These are phyloP conservation scores for Galerina marginata DNA, from an alignment of 768 basidiomycete species.

Conservation along the genomic window DNA sequence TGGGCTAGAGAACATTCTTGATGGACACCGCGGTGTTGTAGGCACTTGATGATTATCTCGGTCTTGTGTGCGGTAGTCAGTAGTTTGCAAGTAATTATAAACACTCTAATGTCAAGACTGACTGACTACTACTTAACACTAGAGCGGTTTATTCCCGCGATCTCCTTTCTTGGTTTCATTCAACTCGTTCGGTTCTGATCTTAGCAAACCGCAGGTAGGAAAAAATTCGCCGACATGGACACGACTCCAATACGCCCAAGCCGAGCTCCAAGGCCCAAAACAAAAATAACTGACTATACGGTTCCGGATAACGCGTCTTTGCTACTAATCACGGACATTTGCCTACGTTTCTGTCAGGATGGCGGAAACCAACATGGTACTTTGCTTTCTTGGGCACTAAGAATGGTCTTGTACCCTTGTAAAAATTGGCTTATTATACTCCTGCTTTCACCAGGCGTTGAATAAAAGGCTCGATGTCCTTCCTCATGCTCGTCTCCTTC, in stretches of 20 bases:
- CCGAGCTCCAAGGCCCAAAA: too few relatives aligned
- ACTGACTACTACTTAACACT: not conserved
- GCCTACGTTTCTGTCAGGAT: too few relatives aligned
- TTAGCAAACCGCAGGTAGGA: not conserved
- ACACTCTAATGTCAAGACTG: constrained; percentile 2
- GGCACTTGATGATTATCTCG: not conserved
- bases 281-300: too few relatives aligned
- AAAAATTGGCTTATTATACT: too few relatives aligned
- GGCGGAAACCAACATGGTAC: too few relatives aligned
- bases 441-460: too few relatives aligned
- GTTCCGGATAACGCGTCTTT: too few relatives aligned
- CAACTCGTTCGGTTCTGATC: not conserved
- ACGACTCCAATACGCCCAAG: not conserved
- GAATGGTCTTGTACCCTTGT: too few relatives aligned
- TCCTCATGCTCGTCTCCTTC: not conserved
- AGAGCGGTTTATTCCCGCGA: constrained; percentile 4
- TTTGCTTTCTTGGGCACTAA: too few relatives aligned
- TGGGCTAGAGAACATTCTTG: constrained; percentile 7
- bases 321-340: too few relatives aligned
- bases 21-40: not conserved
- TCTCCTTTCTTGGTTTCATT: constrained; percentile 6
- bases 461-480: not conserved
- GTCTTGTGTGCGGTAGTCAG: not conserved
- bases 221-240: not conserved
- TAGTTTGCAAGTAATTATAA: not conserved